Conservation (phyloP, 768 basidiomycete species). For the Podaxis pistillaris region DNA sequence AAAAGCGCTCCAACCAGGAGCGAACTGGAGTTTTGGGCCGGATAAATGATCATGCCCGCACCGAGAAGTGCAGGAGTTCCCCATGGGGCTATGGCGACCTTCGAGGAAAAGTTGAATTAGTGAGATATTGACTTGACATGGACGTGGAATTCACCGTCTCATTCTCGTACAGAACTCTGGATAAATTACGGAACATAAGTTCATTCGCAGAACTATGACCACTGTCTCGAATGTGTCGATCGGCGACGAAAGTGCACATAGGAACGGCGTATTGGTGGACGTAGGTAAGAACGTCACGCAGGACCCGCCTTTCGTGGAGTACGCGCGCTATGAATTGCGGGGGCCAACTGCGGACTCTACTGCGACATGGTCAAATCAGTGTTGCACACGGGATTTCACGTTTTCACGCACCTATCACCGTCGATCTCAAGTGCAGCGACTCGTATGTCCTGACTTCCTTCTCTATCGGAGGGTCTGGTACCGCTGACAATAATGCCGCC, state of each 20-base stretch:
- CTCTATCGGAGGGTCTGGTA: constrained; percentile 44
- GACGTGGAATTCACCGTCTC: constrained; percentile 42
- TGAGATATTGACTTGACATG: background rate
- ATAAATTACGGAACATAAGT: constrained; percentile 52
- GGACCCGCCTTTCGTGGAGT: constrained; percentile 38
- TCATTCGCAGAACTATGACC: constrained; percentile 49
- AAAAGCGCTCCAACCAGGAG: constrained; percentile 53
- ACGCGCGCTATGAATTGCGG: constrained; percentile 42
- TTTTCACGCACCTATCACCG: constrained; percentile 59
- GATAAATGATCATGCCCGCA: constrained; percentile 53
- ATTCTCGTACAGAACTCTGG: constrained; percentile 48
- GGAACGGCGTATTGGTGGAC: constrained; percentile 45
- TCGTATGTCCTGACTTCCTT: constrained; percentile 48
- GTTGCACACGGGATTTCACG: constrained; percentile 15
- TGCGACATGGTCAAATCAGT: constrained; percentile 31
- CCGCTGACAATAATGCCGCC: constrained; percentile 53
- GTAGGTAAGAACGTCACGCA: constrained; percentile 51
- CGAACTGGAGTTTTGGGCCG: constrained; percentile 49
- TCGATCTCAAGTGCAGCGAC: constrained; percentile 70
- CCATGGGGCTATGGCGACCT: constrained; percentile 57
- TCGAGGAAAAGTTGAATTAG: background rate
- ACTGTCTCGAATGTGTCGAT: constrained; percentile 47
- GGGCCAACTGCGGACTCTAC: constrained; percentile 60
- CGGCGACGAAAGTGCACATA: constrained; percentile 63
- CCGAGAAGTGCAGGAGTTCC: constrained; percentile 42